Evolutionary conservation across 2,329 filamentous ascomycete genomes (phyloP), one percentile per base, ranked within the genome.

Genomic region (Lachnellula suecica): DNA sequence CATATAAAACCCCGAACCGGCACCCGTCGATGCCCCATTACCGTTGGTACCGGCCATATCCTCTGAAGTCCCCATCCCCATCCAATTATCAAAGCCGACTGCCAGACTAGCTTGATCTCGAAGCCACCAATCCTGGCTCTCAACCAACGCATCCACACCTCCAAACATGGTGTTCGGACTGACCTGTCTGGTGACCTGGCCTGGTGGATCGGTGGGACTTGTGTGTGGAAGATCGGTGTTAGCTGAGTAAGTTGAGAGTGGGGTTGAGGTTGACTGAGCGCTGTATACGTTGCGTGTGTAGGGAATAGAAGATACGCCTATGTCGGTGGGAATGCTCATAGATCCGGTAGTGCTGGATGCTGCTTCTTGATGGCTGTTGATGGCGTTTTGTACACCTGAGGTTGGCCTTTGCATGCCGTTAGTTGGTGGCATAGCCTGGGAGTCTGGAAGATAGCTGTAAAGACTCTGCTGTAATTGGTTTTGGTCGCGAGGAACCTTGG

Each of bases 61-160:
- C 27, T 53, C 19, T 20, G 41, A 43, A 49, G 22, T 49, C 8
- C 47, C 51, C 4, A 41, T 47, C 4, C 51, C 58, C 49, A 72
- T 72, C 83, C 84, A 88, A 49, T 83, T 84, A 23, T 79, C 84
- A 57, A 87, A 81, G 1, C 83, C 84, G 4, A 79, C 67, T 0
- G 80, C 82, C 4, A 87, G 69, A 45, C 80, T 78, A 17, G 74
- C 77, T 60, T 87, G 83, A 61, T 88, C 84, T 31, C 77, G 72
- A 49, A 84, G 74, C 74, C 82, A 85, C 81, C 80, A 84, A 59
- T 87, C 80, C 54, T 85, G 82, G 44, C 79, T 81, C 45, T 87
- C 83, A 42, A 87, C 75, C 4, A 87, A 68, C 41, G 79, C 79
- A 31, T 85, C 81, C 1, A 84, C 74, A 8, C 78, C 79, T 22